These are phyloP conservation scores for Ajuga reptans DNA, from an alignment of 305 asterid genomes.

Conservation along the genomic window DNA sequence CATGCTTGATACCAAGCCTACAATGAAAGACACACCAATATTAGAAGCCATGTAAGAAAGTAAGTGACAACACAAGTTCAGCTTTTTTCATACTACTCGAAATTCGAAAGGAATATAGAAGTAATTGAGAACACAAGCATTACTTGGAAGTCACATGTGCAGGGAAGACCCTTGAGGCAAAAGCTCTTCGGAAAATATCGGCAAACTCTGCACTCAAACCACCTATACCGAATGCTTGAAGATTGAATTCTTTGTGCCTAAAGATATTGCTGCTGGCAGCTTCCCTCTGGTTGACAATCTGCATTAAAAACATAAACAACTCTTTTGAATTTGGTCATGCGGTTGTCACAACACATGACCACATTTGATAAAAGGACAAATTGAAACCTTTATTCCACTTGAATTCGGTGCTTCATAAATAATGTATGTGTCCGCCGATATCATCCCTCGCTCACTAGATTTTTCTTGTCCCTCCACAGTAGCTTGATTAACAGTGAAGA, in stretches of 20 bases:
- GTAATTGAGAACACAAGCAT: slow-evolving; percentile 22
- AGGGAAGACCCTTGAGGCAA: slow-evolving; percentile 98
- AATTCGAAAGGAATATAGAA: background rate
- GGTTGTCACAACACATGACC: slow-evolving; percentile 1
- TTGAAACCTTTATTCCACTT: slow-evolving; percentile 82
- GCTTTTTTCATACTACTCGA: background rate
- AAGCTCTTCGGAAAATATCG: slow-evolving; percentile 98
- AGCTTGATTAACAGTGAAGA: slow-evolving; percentile 86
- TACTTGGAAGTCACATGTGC: slow-evolving; percentile 93
- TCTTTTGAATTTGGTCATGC: slow-evolving; percentile 8
- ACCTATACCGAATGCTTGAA: slow-evolving; percentile 85
- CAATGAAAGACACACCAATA: slow-evolving; percentile 20
- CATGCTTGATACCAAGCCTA: slow-evolving; percentile 97
- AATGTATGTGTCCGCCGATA: slow-evolving; percentile 77
- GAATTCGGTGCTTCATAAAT: slow-evolving; percentile 70
- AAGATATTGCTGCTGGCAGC: slow-evolving; percentile 93
- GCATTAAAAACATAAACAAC: slow-evolving; percentile 27
- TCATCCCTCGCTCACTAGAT: slow-evolving; percentile 72
- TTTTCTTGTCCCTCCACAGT: slow-evolving; percentile 61
- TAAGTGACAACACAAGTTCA: slow-evolving; percentile 14
- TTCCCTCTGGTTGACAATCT: slow-evolving; percentile 96
- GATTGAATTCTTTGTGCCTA: slow-evolving; percentile 88
- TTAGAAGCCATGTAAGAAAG: slow-evolving; percentile 19
- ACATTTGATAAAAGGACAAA: slow-evolving; percentile 13
- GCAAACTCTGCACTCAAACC: slow-evolving; percentile 96